Evolutionary conservation across 2,329 filamentous ascomycete species (phyloP).

Genomic region (Biscogniauxia sp.): DNA sequence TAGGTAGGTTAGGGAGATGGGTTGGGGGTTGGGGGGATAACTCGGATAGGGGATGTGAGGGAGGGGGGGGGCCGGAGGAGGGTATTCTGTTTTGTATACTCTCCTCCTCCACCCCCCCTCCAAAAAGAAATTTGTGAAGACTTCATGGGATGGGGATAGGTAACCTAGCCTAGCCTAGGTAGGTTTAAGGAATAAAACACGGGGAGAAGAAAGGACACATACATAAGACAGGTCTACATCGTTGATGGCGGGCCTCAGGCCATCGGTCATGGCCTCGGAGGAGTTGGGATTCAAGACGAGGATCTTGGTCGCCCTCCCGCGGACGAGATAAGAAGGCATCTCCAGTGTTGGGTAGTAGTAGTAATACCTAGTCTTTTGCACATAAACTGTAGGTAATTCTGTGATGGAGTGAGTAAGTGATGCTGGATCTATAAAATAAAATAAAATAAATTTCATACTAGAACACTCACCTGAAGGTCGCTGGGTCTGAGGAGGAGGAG

Average conservation of each 20-base stretch:
- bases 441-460: too few species aligned
- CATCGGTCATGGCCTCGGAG: conserved; percentile 67
- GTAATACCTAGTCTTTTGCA: too few species aligned
- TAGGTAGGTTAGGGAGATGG: too few species aligned
- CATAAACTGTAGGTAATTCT: too few species aligned
- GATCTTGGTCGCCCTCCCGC: conserved; percentile 44
- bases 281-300: conserved; percentile 81
- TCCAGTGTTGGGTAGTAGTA: too few species aligned
- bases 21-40: background rate
- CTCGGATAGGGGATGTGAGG: background rate
- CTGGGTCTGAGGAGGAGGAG: background rate
- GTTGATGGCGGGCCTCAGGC: conserved; percentile 52
- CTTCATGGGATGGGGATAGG: too few species aligned
- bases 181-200: background rate
- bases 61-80: background rate
- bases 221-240: conserved; percentile 40
- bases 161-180: too few species aligned
- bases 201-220: conserved; percentile 7
- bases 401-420: too few species aligned
- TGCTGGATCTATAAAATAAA: too few species aligned
- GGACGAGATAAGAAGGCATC: too few species aligned
- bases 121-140: background rate
- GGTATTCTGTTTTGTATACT: too few species aligned
- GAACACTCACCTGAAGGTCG: background rate
- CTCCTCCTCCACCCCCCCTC: too few species aligned